Percentiles rank a stretch among this genome's conserved stretches.
These are phyloP conservation scores for Ophiostoma pallidulum DNA, from an alignment of 2,329 filamentous ascomycete genomes.

Conservation along the genomic window DNA sequence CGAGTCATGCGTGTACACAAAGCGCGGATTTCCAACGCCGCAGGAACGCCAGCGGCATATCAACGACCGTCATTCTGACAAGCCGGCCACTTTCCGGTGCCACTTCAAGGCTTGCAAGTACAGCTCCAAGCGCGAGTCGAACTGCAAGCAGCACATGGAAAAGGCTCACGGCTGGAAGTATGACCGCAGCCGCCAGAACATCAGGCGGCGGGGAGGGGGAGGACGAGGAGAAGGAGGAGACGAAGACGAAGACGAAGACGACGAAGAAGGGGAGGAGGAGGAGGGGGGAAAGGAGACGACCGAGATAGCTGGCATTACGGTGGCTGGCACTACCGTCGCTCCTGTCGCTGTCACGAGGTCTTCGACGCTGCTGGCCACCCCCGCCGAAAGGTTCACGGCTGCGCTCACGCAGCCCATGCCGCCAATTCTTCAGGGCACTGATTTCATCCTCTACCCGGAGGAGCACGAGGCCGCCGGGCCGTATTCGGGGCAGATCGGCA, in stretches of 20 bases:
- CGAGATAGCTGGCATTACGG: too few relatives aligned
- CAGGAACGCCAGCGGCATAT: conserved; percentile 70
- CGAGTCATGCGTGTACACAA: conserved; percentile 56
- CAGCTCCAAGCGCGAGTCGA: conserved; percentile 66
- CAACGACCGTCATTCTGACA: conserved; percentile 64
- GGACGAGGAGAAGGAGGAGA: not conserved
- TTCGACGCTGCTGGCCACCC: not conserved
- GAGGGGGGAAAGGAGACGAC: too few relatives aligned
- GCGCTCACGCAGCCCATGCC: not conserved
- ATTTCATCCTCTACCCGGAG: conserved; percentile 21
- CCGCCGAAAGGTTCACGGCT: not conserved
- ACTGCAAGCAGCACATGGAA: conserved; percentile 83
- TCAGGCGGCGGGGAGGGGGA: too few relatives aligned
- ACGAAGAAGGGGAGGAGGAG: too few relatives aligned
- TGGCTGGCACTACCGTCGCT: not conserved
- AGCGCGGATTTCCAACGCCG: conserved; percentile 65
- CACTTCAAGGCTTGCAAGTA: conserved; percentile 57
- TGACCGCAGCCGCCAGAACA: conserved; percentile 45
- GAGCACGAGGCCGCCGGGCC: conserved; percentile 8
- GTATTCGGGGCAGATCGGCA: conserved; percentile 13
- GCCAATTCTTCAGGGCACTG: conserved; percentile 3
- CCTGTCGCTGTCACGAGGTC: not conserved
- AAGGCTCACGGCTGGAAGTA: conserved; percentile 68
- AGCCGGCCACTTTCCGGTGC: conserved; percentile 59
- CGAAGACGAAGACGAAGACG: not conserved